A percentile compares a stretch with the other conserved stretches of the same genome.
phyloP scores from a whole-genome alignment of 2,329 filamentous ascomycete species.

The Monosporascus cannonballus region DNA sequence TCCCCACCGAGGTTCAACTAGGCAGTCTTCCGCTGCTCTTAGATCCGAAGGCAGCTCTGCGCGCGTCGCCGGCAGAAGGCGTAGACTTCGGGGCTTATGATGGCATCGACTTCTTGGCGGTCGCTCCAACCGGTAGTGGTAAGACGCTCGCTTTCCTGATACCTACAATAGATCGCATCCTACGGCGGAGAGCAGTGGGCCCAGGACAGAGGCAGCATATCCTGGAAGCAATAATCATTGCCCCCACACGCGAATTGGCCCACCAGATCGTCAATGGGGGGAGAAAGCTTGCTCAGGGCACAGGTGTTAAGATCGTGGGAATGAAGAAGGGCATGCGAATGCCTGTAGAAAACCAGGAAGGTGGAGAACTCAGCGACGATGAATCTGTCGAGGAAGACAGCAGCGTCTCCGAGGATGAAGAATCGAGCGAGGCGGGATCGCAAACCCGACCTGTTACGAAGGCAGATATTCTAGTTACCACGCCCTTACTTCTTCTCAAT shows the following conservation, averaged over 20 bases:
- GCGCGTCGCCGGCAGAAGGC: constrained; percentile 27
- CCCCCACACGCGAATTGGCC: constrained; percentile 72
- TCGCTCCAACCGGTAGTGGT: constrained; percentile 92
- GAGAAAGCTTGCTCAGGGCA: constrained; percentile 71
- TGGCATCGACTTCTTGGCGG: constrained; percentile 70
- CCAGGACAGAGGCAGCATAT: constrained; percentile 37
- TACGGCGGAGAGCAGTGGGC: constrained; percentile 47
- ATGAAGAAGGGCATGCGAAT: constrained; percentile 83
- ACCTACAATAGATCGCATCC: constrained; percentile 72
- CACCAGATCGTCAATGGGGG: constrained; percentile 81
- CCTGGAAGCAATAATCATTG: constrained; percentile 64
- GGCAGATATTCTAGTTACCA: constrained; percentile 74
- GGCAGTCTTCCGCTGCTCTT: constrained; percentile 77
- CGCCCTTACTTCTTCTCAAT: constrained; percentile 72
- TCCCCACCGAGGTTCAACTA: constrained; percentile 92
- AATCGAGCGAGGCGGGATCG: constrained; percentile 27
- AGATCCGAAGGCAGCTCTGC: constrained; percentile 43
- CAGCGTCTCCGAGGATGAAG: constrained; percentile 29
- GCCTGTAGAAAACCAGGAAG: constrained; percentile 38
- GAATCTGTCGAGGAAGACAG: constrained; percentile 20
- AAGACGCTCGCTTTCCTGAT: constrained; percentile 94
- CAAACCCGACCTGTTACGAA: constrained; percentile 47
- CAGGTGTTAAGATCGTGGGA: constrained; percentile 70
- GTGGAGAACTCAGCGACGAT: constrained; percentile 13
- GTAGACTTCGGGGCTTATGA: constrained; percentile 20